Evolutionary conservation across 257 asterid species (phyloP), one percentile per base, ranked within the genome.

Genomic region (Primulina eburnea): DNA sequence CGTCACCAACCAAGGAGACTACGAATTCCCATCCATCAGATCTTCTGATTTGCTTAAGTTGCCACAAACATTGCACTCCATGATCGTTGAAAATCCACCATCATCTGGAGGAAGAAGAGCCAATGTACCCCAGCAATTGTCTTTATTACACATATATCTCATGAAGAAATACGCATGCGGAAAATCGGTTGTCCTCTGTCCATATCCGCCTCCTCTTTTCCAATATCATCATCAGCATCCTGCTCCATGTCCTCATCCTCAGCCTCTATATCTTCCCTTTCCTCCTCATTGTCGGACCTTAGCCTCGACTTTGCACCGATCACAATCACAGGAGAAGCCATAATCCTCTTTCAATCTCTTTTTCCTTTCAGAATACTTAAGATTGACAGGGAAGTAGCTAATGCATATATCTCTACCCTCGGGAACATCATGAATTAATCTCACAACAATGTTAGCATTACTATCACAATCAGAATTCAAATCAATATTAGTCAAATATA

Each of bases 61-160:
- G 62, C 97, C 92, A 65, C 97, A 93, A 71, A 87, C 90, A 82
- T 87, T 89, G 78, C 99, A 93, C 85, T 90, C 99, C 94, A 90
- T 84, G 60, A 82, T 73, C 1, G 71, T 43, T 9, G 95, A 75
- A 3, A 81, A 70, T 17, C 72, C 69, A 21, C 82, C 71, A 77
- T 76, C 88, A 4, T 66, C 77, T 0, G 88, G 95, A 7, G 93
- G 95, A 55, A 87, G 72, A 33, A 97, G 97, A 69, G 97, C 97
- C 90, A 93, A 82, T 3, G 97, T 93, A 62, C 99, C 99, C 74
- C 95, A 79, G 69, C 99, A 93, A 43, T 85, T 77, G 10, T 90
- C 96, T 79, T 72, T 74, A 64, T 73, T 81, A 80, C 99, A 93
- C 96, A 89, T 87, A 75, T 84, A 93, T 35, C 82, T 82, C 59